phyloP scores from a whole-genome alignment of 495 filamentous ascomycete species.

The Trichoderma reesei region DNA sequence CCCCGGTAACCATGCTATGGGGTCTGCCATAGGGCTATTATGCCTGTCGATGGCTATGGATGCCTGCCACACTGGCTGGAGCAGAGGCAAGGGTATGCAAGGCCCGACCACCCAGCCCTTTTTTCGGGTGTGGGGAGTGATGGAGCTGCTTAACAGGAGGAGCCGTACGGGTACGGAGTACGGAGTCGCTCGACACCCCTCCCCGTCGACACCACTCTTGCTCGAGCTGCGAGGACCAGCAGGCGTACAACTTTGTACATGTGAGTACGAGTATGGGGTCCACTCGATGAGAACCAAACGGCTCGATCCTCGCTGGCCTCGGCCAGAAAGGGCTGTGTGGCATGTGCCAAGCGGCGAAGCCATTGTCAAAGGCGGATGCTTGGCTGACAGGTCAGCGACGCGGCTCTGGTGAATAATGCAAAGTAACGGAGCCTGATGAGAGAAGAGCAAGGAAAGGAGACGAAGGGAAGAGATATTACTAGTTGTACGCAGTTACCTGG shows the following conservation, averaged over 20 bases:
- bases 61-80: not conserved
- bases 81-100: not conserved
- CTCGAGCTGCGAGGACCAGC: not conserved
- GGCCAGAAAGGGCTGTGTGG: conserved; percentile 6
- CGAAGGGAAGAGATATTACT: too few relatives aligned
- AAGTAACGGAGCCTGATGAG: not conserved
- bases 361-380: not conserved
- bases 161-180: not conserved
- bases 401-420: not conserved
- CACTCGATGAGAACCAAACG: not conserved
- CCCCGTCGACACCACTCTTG: not conserved
- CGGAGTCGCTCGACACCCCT: not conserved
- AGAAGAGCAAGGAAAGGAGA: not conserved
- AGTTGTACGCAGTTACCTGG: not conserved
- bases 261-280: not conserved
- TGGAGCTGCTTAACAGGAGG: conserved; percentile 2
- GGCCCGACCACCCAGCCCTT: not conserved
- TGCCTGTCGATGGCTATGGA: not conserved
- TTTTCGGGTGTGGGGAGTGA: not conserved
- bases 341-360: conserved; percentile 2
- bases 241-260: conserved; percentile 1
- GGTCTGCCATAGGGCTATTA: conserved; percentile 4
- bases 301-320: not conserved
- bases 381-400: not conserved
- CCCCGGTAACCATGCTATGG: not conserved